Evolutionary conservation across 257 asterid genomes (phyloP).

Genomic region (Nicotiana undulata): DNA sequence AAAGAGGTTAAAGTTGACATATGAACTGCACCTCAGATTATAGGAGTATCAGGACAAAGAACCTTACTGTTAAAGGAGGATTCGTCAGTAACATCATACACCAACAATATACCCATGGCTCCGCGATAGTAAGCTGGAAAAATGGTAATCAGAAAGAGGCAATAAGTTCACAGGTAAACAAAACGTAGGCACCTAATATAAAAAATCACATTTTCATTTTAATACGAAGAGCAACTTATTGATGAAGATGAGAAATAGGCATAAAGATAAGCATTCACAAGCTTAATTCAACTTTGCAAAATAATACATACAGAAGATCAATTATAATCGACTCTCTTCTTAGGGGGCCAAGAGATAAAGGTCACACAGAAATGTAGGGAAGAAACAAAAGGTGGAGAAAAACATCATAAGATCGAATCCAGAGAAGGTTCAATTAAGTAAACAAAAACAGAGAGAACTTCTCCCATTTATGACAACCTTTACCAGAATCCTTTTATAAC

Average conservation of each 20-base stretch:
- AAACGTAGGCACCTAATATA: not conserved
- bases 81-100: conserved; percentile 39
- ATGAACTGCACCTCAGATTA: not conserved
- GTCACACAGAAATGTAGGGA: not conserved
- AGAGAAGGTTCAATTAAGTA: not conserved
- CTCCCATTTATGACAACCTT: not conserved
- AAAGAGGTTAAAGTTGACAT: not conserved
- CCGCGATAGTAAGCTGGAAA: conserved; percentile 41
- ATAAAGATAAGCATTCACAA: not conserved
- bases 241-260: not conserved
- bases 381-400: not conserved
- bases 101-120: conserved; percentile 44
- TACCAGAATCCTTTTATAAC: not conserved
- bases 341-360: not conserved
- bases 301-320: not conserved
- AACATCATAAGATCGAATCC: not conserved
- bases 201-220: not conserved
- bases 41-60: not conserved
- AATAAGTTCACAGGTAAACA: not conserved
- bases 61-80: conserved; percentile 38
- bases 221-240: not conserved
- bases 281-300: not conserved
- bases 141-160: not conserved
- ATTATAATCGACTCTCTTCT: not conserved
- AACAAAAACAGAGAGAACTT: not conserved